phyloP scores from a whole-genome alignment of 148 eudicot genomes.

The Persicaria tinctoria region DNA sequence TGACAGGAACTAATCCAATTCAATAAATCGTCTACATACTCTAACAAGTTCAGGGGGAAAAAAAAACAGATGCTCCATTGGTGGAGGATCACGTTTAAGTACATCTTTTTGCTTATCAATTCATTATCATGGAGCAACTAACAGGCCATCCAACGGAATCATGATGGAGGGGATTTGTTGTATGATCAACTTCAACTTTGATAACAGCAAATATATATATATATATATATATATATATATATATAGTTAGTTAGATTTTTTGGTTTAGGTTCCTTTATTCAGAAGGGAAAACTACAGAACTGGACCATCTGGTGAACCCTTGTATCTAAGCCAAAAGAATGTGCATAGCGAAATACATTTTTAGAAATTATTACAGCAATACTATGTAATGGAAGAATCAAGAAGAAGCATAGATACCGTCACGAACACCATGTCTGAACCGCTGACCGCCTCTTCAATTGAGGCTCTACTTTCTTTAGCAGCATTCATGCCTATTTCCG shows the following conservation, averaged over 20 bases:
- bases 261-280: background rate
- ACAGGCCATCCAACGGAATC: background rate
- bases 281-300: background rate
- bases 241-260: background rate
- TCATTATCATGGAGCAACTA: background rate
- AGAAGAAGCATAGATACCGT: constrained; percentile 39
- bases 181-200: background rate
- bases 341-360: too few relatives aligned
- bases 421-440: constrained; percentile 96
- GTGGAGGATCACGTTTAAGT: background rate
- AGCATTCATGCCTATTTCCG: constrained; percentile 90
- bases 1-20: constrained; percentile 21
- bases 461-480: constrained; percentile 84
- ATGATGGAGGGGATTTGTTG: background rate
- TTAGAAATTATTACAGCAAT: background rate
- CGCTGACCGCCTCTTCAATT: constrained; percentile 83
- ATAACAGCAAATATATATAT: background rate
- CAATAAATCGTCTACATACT: background rate
- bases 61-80: too few relatives aligned
- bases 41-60: background rate
- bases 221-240: background rate
- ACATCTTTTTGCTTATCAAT: background rate
- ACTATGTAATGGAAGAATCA: background rate
- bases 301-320: background rate
- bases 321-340: background rate